A percentile compares a stretch with the other conserved stretches of the same genome.
Evolutionary conservation across 2,329 filamentous ascomycete genomes (phyloP).

Genomic region (Atkinsonella texensis): DNA sequence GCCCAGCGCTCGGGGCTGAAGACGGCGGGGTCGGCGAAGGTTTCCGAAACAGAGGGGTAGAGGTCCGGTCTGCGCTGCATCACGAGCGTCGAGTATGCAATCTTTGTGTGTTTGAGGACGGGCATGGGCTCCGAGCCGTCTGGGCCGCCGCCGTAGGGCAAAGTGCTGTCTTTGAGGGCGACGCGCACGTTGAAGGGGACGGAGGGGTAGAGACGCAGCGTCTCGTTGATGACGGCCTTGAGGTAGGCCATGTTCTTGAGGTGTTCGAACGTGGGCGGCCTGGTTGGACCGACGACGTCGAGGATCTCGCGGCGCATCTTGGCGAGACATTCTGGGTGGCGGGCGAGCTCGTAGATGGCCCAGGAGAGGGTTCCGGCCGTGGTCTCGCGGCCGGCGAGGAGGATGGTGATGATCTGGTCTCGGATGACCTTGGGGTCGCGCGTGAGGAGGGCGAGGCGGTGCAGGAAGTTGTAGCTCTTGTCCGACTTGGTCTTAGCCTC

Average conservation of each 20-base stretch:
- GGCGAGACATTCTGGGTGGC: slow-evolving; percentile 52
- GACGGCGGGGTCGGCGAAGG: slow-evolving; percentile 22
- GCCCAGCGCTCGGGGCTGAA: slow-evolving; percentile 41
- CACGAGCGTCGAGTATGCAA: slow-evolving; percentile 37
- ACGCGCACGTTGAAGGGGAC: slow-evolving; percentile 72
- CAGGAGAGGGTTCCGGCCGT: slow-evolving; percentile 74
- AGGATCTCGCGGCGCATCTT: slow-evolving; percentile 66
- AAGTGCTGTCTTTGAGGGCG: slow-evolving; percentile 59
- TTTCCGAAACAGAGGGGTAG: slow-evolving; percentile 31
- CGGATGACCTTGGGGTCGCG: slow-evolving; percentile 59
- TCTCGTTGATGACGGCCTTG: slow-evolving; percentile 62
- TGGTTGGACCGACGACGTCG: slow-evolving; percentile 48
- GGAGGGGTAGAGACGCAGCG: slow-evolving; percentile 62
- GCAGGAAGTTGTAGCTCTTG: slow-evolving; percentile 69
- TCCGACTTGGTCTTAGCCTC: slow-evolving; percentile 55
- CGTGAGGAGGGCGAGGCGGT: slow-evolving; percentile 69
- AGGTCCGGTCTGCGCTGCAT: slow-evolving; percentile 39
- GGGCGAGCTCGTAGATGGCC: slow-evolving; percentile 70
- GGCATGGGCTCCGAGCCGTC: slow-evolving; percentile 22
- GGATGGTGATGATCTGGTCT: slow-evolving; percentile 71
- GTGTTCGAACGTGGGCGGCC: slow-evolving; percentile 60
- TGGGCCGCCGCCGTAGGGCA: slow-evolving; percentile 59
- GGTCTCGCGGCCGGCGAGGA: slow-evolving; percentile 79
- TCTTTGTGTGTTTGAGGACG: slow-evolving; percentile 31
- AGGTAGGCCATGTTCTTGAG: slow-evolving; percentile 84